Evolutionary conservation across 208 protist genomes (phyloP).

Genomic region (Leishmania tropica): DNA sequence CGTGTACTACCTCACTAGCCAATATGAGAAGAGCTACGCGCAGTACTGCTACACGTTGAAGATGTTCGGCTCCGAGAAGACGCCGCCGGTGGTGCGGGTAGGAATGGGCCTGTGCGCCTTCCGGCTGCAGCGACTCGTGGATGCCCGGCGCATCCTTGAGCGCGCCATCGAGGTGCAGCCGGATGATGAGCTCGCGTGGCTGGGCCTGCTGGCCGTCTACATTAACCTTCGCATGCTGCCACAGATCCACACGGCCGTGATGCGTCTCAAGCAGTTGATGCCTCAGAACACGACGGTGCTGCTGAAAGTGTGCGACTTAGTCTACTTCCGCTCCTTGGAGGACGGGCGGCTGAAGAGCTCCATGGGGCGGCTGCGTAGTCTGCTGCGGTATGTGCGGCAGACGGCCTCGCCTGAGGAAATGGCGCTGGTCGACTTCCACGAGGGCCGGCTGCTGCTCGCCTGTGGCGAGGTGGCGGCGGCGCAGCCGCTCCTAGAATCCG

Average conservation of each 20-base stretch:
- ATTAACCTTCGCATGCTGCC: slow-evolving; percentile 64
- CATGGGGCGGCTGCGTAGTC: slow-evolving; percentile 36
- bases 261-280: slow-evolving; percentile 50
- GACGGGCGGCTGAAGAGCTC: slow-evolving; percentile 42
- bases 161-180: slow-evolving; percentile 61
- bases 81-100: slow-evolving; percentile 76
- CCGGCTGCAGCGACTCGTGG: slow-evolving; percentile 45
- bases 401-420: slow-evolving; percentile 53
- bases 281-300: slow-evolving; percentile 79
- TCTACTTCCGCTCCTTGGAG: slow-evolving; percentile 67
- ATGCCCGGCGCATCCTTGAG: slow-evolving; percentile 69
- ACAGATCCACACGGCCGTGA: slow-evolving; percentile 58
- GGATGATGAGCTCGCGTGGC: slow-evolving; percentile 78
- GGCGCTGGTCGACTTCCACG: slow-evolving; percentile 80
- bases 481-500: slow-evolving; percentile 56
- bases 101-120: slow-evolving; percentile 87
- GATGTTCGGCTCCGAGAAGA: slow-evolving; percentile 53
- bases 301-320: slow-evolving; percentile 76
- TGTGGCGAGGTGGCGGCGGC: slow-evolving; percentile 61
- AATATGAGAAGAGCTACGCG: slow-evolving; percentile 76
- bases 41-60: slow-evolving; percentile 75
- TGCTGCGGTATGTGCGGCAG: slow-evolving; percentile 62
- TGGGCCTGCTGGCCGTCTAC: slow-evolving; percentile 75
- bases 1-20: slow-evolving; percentile 56
- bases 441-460: slow-evolving; percentile 66